Evolutionary conservation across 2,329 filamentous ascomycete species (phyloP).

Genomic region (Cercospora sp.): DNA sequence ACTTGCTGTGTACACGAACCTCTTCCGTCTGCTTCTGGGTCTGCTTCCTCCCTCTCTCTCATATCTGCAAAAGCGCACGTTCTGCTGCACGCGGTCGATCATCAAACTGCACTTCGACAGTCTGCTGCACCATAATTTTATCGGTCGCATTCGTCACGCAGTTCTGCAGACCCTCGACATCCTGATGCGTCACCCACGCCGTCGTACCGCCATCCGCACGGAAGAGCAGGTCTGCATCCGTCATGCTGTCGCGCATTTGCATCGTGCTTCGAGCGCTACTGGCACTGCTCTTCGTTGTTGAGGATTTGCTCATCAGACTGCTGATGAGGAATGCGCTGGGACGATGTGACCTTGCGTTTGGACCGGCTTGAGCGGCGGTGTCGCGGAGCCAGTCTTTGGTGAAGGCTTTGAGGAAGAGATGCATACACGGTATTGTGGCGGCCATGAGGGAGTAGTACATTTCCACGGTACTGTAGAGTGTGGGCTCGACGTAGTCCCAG

Average conservation of each 20-base stretch:
- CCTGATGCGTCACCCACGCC: slow-evolving; percentile 14
- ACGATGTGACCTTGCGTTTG: slow-evolving; percentile 11
- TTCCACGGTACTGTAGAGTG: slow-evolving; percentile 18
- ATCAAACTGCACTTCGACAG: slow-evolving; percentile 22
- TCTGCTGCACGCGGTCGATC: slow-evolving; percentile 12
- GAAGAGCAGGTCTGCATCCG: slow-evolving; percentile 12
- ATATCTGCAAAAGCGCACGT: slow-evolving; percentile 10
- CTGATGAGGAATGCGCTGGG: slow-evolving; percentile 5
- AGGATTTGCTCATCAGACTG: background rate
- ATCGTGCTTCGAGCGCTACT: slow-evolving; percentile 4
- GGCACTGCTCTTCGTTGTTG: slow-evolving; percentile 16
- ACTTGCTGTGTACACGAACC: background rate
- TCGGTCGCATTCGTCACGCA: slow-evolving; percentile 16
- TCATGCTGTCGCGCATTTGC: slow-evolving; percentile 9
- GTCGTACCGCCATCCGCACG: slow-evolving; percentile 12
- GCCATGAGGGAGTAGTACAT: slow-evolving; percentile 25
- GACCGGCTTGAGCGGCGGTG: slow-evolving; percentile 17
- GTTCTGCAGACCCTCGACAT: slow-evolving; percentile 15
- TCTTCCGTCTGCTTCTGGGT: background rate
- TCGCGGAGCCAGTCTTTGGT: slow-evolving; percentile 20
- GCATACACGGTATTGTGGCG: slow-evolving; percentile 26
- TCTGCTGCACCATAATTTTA: slow-evolving; percentile 24
- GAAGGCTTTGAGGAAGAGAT: slow-evolving; percentile 23
- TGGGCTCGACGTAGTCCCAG: slow-evolving; percentile 18
- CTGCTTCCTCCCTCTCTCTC: background rate